phyloP scores from a whole-genome alignment of 1,284 basidiomycete species.

The Stereum hirsutum region DNA sequence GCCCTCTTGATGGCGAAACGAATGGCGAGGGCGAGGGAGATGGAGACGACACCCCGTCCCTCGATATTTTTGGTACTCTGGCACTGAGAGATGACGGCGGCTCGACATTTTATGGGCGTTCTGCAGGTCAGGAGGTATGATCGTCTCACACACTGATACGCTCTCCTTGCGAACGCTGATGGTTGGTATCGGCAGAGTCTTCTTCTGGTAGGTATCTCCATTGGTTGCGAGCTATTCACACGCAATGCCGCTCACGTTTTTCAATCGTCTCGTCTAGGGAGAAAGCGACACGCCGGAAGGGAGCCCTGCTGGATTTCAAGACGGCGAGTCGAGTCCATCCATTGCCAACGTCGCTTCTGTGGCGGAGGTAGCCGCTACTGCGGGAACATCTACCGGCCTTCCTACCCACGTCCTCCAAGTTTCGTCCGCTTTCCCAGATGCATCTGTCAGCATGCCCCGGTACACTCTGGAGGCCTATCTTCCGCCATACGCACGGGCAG shows the following conservation, averaged over 20 bases:
- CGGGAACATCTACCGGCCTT: conserved; percentile 1
- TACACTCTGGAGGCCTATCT: conserved; percentile 35
- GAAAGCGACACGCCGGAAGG: conserved; percentile 3
- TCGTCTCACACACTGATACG: neutral
- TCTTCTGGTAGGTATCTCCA: conserved; percentile 19
- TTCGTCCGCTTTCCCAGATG: conserved; percentile 46
- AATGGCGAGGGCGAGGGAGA: conserved; percentile 19
- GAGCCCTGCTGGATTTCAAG: neutral
- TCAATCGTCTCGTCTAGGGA: conserved; percentile 3
- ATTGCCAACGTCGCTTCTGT: neutral
- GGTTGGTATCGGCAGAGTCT: conserved; percentile 20
- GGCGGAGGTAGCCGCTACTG: too few relatives aligned
- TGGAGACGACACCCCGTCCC: conserved; percentile 25
- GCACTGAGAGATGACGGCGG: conserved; percentile 55
- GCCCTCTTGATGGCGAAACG: conserved; percentile 17
- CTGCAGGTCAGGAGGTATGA: conserved; percentile 50
- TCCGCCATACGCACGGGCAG: conserved; percentile 48
- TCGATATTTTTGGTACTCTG: conserved; percentile 55
- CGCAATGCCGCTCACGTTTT: too few relatives aligned
- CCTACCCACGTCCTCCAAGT: conserved; percentile 27
- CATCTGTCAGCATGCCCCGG: conserved; percentile 18
- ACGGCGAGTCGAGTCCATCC: neutral
- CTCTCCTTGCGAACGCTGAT: neutral
- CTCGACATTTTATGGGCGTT: conserved; percentile 55
- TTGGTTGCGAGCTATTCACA: neutral